Evolutionary conservation across 768 basidiomycete species (phyloP).

Genomic region (Boletus sensibilis): DNA sequence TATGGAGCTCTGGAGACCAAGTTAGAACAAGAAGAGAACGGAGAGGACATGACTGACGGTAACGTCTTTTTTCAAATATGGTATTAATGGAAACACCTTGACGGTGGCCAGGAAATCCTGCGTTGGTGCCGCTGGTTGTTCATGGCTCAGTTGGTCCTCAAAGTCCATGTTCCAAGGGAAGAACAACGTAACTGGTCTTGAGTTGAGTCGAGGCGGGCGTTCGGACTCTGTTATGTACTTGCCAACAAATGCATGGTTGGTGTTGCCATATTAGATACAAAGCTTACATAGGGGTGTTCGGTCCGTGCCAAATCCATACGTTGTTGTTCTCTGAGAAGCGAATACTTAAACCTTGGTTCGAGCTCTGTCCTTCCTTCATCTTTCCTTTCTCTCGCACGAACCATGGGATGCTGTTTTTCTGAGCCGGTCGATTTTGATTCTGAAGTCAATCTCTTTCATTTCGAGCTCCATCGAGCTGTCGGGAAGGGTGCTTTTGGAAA

Average conservation of each 20-base stretch:
- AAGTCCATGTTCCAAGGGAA: slow-evolving; percentile 32
- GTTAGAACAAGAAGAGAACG: slow-evolving; percentile 18
- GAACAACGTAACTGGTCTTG: slow-evolving; percentile 2
- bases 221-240: neutral
- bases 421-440: slow-evolving; percentile 83
- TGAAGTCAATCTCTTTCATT: slow-evolving; percentile 91
- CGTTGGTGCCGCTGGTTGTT: slow-evolving; percentile 49
- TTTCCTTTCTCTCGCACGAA: slow-evolving; percentile 40
- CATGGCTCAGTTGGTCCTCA: slow-evolving; percentile 27
- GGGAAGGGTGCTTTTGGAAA: slow-evolving; percentile 99
- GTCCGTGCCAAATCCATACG: slow-evolving; percentile 27
- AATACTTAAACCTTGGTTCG: slow-evolving; percentile 25
- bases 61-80: slow-evolving; percentile 66
- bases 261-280: slow-evolving; percentile 28
- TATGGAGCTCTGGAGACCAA: slow-evolving; percentile 23
- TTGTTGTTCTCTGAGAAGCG: slow-evolving; percentile 36
- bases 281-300: slow-evolving; percentile 3
- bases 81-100: slow-evolving; percentile 81
- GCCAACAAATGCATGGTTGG: too few relatives aligned
- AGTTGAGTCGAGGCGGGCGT: neutral
- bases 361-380: slow-evolving; percentile 25
- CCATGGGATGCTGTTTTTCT: slow-evolving; percentile 60
- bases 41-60: slow-evolving; percentile 45
- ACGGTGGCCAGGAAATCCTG: slow-evolving; percentile 58
- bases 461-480: slow-evolving; percentile 91